phyloP scores from a whole-genome alignment of 345 rosid species.

The Bruguiera gymnorhiza region DNA sequence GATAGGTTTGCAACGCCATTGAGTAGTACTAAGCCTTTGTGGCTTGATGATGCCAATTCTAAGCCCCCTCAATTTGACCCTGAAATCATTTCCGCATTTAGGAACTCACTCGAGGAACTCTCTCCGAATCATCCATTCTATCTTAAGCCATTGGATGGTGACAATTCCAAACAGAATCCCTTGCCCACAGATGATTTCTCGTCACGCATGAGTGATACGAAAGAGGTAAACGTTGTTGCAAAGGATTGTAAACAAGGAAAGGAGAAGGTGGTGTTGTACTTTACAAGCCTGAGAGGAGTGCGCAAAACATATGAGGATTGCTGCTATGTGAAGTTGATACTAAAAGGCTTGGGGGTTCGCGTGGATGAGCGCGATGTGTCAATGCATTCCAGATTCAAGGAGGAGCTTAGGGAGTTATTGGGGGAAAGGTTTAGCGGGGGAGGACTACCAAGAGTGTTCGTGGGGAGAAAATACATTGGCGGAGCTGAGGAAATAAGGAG shows the following conservation, averaged over 20 bases:
- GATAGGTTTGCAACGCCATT: constrained; percentile 29
- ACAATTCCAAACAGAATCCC: constrained; percentile 20
- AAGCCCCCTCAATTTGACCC: constrained; percentile 51
- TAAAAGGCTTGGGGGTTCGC: constrained; percentile 56
- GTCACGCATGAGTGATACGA: constrained; percentile 12
- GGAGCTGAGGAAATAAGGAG: constrained; percentile 28
- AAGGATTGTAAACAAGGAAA: constrained; percentile 21
- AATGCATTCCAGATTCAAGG: constrained; percentile 69
- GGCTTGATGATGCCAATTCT: constrained; percentile 21
- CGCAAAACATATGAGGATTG: constrained; percentile 87
- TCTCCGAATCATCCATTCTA: constrained; percentile 58
- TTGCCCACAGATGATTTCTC: constrained; percentile 3
- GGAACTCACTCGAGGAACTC: constrained; percentile 54
- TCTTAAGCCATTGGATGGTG: constrained; percentile 25
- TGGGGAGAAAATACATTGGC: constrained; percentile 25
- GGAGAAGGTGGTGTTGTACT: constrained; percentile 29
- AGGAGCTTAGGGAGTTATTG: constrained; percentile 43
- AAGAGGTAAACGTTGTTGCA: constrained; percentile 4
- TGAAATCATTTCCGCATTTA: constrained; percentile 52
- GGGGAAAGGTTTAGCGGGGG: constrained; percentile 18
- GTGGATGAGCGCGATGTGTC: constrained; percentile 85
- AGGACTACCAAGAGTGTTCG: constrained; percentile 26
- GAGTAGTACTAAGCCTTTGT: constrained; percentile 27
- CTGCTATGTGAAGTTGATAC: constrained; percentile 58
- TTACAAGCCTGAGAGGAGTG: constrained; percentile 62